Evolutionary conservation across 495 filamentous ascomycete species (phyloP).

Genomic region (Parachaetomium inaequale): DNA sequence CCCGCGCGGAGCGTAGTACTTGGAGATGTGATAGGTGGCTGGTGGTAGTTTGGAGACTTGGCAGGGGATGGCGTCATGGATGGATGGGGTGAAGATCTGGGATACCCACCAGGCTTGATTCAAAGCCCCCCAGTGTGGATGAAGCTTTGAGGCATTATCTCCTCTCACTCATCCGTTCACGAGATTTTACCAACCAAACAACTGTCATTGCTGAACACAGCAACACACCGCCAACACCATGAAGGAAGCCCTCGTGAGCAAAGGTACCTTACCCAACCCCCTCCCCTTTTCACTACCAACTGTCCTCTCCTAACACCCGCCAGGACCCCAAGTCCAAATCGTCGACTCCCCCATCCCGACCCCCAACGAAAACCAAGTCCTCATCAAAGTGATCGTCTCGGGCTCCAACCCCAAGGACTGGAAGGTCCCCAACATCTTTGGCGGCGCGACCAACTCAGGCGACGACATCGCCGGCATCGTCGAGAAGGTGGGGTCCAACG

Average conservation of each 20-base stretch:
- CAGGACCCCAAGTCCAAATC: constrained; percentile 54
- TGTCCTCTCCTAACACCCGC: no score
- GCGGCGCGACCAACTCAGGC: constrained; percentile 50
- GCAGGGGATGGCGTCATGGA: constrained; percentile 6
- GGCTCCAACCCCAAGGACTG: constrained; percentile 81
- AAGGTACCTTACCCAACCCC: neutral
- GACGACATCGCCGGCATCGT: constrained; percentile 73
- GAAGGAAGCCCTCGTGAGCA: constrained; percentile 14
- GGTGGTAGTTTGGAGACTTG: neutral
- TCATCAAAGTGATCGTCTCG: constrained; percentile 65
- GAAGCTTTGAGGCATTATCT: neutral
- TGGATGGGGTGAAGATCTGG: neutral
- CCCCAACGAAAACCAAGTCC: constrained; percentile 58
- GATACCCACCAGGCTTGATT: neutral
- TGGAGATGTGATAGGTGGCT: no score
- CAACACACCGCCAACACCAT: neutral
- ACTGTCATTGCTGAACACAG: neutral
- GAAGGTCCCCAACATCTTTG: constrained; percentile 45
- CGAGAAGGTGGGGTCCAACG: constrained; percentile 56
- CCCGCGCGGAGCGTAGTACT: neutral
- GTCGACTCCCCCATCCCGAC: constrained; percentile 61
- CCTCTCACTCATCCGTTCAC: neutral
- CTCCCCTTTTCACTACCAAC: constrained; percentile 1
- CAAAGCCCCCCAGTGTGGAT: neutral
- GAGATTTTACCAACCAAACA: neutral